Percentiles rank a stretch among this genome's conserved stretches.
These are phyloP conservation scores for Diaporthe destruens DNA, from an alignment of 2,329 filamentous ascomycete species.

Conservation along the genomic window DNA sequence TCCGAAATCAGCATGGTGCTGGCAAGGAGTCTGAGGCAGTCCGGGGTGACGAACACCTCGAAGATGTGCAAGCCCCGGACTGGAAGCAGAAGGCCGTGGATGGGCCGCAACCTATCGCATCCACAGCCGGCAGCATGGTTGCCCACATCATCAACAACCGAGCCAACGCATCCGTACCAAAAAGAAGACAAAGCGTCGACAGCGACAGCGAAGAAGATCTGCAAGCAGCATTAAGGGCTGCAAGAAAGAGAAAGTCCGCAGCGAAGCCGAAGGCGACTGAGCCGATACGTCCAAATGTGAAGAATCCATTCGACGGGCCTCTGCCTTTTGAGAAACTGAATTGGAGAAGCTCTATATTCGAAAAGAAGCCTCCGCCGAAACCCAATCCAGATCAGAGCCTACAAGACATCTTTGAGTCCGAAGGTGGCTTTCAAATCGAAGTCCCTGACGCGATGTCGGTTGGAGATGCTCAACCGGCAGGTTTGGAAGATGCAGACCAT, in stretches of 20 bases:
- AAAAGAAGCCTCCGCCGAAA: slow-evolving; percentile 52
- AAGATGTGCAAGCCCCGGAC: slow-evolving; percentile 64
- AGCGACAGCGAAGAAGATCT: slow-evolving; percentile 83
- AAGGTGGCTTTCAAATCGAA: slow-evolving; percentile 54
- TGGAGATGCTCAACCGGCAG: slow-evolving; percentile 43
- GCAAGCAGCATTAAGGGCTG: slow-evolving; percentile 79
- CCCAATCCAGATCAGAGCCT: slow-evolving; percentile 41
- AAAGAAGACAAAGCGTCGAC: slow-evolving; percentile 60
- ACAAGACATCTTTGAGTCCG: slow-evolving; percentile 45
- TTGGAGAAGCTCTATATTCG: slow-evolving; percentile 72
- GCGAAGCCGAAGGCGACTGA: slow-evolving; percentile 48
- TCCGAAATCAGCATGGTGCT: slow-evolving; percentile 72
- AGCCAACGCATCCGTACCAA: slow-evolving; percentile 71
- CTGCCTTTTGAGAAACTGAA: slow-evolving; percentile 92
- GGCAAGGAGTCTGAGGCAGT: slow-evolving; percentile 53
- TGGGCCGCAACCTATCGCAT: slow-evolving; percentile 63
- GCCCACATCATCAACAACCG: slow-evolving; percentile 81
- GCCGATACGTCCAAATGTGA: slow-evolving; percentile 63
- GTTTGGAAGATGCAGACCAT: slow-evolving; percentile 43
- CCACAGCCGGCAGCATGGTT: slow-evolving; percentile 70
- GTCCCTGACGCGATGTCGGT: slow-evolving; percentile 41
- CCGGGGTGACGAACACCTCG: slow-evolving; percentile 58
- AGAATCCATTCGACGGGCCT: slow-evolving; percentile 79
- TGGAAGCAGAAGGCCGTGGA: slow-evolving; percentile 69
- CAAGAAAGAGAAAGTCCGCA: slow-evolving; percentile 68